These are phyloP conservation scores for Xylaria sp. DNA, from an alignment of 2,329 filamentous ascomycete species.

Conservation along the genomic window DNA sequence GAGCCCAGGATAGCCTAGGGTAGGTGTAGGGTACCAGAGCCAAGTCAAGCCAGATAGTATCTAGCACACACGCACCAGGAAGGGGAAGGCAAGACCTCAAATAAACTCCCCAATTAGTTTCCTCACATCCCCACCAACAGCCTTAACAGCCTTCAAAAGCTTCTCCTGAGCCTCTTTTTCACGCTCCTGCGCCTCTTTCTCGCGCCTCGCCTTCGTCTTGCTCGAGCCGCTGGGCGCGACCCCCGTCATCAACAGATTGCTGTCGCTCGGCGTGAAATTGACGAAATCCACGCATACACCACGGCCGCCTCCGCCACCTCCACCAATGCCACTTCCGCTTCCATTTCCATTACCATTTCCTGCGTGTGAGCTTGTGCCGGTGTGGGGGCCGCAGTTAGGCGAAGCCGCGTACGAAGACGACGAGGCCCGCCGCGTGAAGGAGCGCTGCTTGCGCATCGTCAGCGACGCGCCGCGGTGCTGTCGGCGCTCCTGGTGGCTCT, in stretches of 20 bases:
- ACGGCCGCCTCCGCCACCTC: constrained; percentile 37
- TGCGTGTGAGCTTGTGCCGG: too few relatives aligned
- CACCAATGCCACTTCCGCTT: constrained; percentile 35
- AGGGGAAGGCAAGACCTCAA: neutral
- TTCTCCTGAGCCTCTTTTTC: constrained; percentile 89
- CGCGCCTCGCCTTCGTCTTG: constrained; percentile 93
- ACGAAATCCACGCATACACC: constrained; percentile 72
- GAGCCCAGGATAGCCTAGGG: too few relatives aligned
- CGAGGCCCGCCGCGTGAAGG: constrained; percentile 49
- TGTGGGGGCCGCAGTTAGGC: neutral
- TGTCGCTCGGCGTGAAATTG: constrained; percentile 88
- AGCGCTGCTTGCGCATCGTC: constrained; percentile 53
- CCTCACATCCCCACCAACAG: constrained; percentile 69
- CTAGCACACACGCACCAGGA: neutral
- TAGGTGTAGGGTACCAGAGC: too few relatives aligned
- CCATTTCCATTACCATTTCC: too few relatives aligned
- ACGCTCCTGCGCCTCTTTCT: constrained; percentile 86
- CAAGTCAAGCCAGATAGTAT: neutral
- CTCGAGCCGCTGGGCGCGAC: constrained; percentile 91
- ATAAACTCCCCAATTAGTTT: constrained; percentile 62
- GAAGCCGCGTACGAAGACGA: constrained; percentile 25
- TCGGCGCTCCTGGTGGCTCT: constrained; percentile 34
- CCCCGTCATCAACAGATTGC: constrained; percentile 81
- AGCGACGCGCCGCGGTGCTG: constrained; percentile 45
- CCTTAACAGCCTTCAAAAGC: constrained; percentile 74